Conservation (phyloP, 2,329 filamentous ascomycete genomes). For the Lecanosticta acicola region DNA sequence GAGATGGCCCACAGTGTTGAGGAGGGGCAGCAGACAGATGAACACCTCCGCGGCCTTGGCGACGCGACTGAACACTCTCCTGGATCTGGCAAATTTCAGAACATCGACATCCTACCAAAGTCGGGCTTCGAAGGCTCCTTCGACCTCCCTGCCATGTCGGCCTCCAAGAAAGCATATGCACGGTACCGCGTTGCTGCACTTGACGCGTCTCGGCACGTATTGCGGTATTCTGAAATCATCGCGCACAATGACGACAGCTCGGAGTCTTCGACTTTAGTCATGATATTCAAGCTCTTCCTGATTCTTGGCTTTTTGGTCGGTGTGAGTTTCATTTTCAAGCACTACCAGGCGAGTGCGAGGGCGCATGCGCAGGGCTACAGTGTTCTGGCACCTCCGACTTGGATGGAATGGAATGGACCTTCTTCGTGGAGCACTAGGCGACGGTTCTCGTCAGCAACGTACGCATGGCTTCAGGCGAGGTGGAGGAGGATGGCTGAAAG, state of each 20-base stretch:
- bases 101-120: slow-evolving; percentile 18
- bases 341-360: slow-evolving; percentile 6
- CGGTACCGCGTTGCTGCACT: slow-evolving; percentile 22
- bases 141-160: slow-evolving; percentile 8
- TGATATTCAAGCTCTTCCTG: slow-evolving; percentile 18
- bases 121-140: slow-evolving; percentile 24
- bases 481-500: no score
- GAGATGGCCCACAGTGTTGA: slow-evolving; percentile 18
- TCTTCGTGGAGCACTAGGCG: no score
- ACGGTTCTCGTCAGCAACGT: no score
- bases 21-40: slow-evolving; percentile 68
- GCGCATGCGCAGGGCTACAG: background rate
- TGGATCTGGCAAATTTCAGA: slow-evolving; percentile 4
- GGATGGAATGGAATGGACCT: slow-evolving; percentile 13
- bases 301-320: slow-evolving; percentile 17
- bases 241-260: slow-evolving; percentile 1
- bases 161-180: slow-evolving; percentile 6
- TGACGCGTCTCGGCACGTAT: slow-evolving; percentile 18
- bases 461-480: no score
- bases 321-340: slow-evolving; percentile 12
- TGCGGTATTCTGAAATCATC: slow-evolving; percentile 15
- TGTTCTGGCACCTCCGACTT: slow-evolving; percentile 2
- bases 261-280: slow-evolving; percentile 14
- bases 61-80: background rate
- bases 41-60: slow-evolving; percentile 67